Evolutionary conservation across 768 basidiomycete species (phyloP), one percentile per base, ranked within the genome.

Genomic region (Neoboletus magnificus): DNA sequence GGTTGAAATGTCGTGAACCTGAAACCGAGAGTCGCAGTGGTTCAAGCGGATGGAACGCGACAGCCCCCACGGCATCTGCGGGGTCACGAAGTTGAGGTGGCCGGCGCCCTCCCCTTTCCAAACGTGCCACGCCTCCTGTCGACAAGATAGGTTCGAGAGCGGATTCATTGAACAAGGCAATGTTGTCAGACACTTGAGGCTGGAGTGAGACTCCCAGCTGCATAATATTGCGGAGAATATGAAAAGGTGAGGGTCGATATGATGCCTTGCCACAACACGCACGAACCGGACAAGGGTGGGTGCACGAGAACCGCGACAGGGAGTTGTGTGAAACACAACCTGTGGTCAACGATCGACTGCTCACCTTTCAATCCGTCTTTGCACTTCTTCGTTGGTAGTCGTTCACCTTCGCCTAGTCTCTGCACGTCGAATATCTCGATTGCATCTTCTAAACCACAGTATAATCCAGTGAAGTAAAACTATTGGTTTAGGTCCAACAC

Each of bases 281-380:
- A 57, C 23, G 12, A 30, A 9, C 35, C 52, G 54, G 30, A 30
- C 3, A 18, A 16, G 16, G 35, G 4, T 36, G 45, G 5, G 9
- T 30, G 44, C 6, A 20, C 7, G 16, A 5, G 15, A 1, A 4
- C 33, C n/a, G 30, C 7, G 3, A 48, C 5, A 13, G 11, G 18
- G 46, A 35, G 36, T 36, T 9, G 20, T 27, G 50, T 48, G 22
- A 35, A 29, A 59, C 27, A 44, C 35, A 1, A 22, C 22, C 2
- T 2, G 35, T 36, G 9, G 18, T 39, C 27, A 18, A 33, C 9
- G 42, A 52, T 4, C 39, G 25, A 45, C 16, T 12, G n/a, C 57
- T 35, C 57, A 87, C 94, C 95, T 79, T 93, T 96, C 43, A 97
- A 77, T 0, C 94, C 95, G 49, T 90, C 85, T 62, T 84, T 86